A percentile compares a stretch with the other conserved stretches of the same genome.
phyloP scores from a whole-genome alignment of 371 early-diverging fungal genomes.

The Fennellomyces sp. region DNA sequence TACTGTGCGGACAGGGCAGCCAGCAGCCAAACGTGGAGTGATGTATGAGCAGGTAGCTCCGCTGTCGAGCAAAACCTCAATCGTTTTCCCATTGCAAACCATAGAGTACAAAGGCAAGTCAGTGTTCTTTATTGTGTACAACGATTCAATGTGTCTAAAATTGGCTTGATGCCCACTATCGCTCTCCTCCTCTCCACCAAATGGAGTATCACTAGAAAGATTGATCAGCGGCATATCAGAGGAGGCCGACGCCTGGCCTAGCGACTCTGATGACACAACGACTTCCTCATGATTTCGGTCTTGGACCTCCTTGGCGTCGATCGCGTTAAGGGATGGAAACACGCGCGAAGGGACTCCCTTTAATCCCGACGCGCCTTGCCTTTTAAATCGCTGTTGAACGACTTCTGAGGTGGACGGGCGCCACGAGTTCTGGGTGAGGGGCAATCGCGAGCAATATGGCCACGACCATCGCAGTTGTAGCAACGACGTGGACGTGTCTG shows the following conservation, averaged over 20 bases:
- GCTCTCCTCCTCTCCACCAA: background rate
- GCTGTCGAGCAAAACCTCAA: constrained; percentile 7
- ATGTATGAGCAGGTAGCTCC: constrained; percentile 1
- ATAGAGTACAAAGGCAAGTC: constrained; percentile 1
- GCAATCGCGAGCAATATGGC: constrained; percentile 3
- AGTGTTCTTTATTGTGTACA: background rate
- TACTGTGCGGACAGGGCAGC: background rate
- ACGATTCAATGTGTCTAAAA: background rate
- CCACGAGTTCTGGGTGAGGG: background rate
- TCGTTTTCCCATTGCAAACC: background rate
- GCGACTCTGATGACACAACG: background rate
- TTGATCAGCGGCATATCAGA: background rate
- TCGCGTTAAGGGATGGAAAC: constrained; percentile 1
- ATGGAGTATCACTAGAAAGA: background rate
- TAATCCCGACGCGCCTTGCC: constrained; percentile 3
- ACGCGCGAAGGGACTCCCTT: constrained; percentile 4
- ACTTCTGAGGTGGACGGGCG: background rate
- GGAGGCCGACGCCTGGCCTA: too few relatives aligned
- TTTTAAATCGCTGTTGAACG: background rate
- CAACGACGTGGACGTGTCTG: background rate
- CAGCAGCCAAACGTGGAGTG: background rate
- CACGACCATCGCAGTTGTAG: constrained; percentile 6
- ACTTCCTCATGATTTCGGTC: too few relatives aligned
- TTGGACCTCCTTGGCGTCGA: background rate
- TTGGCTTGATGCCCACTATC: background rate